Percentiles rank a stretch among this genome's conserved stretches.
Evolutionary conservation across 2,329 filamentous ascomycete genomes (phyloP).

Genomic region (Alternaria gansuensis): DNA sequence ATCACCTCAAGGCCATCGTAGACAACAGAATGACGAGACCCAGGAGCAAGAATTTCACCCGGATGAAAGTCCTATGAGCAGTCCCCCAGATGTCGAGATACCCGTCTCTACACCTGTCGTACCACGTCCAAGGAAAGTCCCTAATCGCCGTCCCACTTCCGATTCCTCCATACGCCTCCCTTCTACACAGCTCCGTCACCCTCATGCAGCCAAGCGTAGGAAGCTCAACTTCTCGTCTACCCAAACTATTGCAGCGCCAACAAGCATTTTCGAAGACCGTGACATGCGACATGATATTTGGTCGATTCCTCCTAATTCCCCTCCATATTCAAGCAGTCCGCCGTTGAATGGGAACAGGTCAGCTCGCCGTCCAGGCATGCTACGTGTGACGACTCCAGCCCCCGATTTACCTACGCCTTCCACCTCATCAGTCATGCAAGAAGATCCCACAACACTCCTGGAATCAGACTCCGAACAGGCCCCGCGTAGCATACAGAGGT

Average conservation of each 20-base stretch:
- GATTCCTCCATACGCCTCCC: slow-evolving; percentile 16
- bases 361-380: slow-evolving; percentile 13
- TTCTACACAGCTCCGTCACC: slow-evolving; percentile 28
- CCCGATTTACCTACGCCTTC: slow-evolving; percentile 45
- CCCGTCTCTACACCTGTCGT: slow-evolving; percentile 36
- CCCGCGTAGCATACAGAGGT: slow-evolving; percentile 26
- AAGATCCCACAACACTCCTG: slow-evolving; percentile 20
- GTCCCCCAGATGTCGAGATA: slow-evolving; percentile 37
- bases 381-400: slow-evolving; percentile 15
- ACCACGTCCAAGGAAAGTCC: slow-evolving; percentile 17
- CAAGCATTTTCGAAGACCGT: slow-evolving; percentile 21
- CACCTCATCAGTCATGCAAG: slow-evolving; percentile 43
- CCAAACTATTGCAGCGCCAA: slow-evolving; percentile 19
- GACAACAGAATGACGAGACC: slow-evolving; percentile 33
- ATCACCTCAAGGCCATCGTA: slow-evolving; percentile 35
- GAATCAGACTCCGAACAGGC: slow-evolving; percentile 38
- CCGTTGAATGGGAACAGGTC: slow-evolving; percentile 18
- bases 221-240: slow-evolving; percentile 30
- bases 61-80: slow-evolving; percentile 31
- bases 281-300: slow-evolving; percentile 40
- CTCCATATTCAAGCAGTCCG: slow-evolving; percentile 51
- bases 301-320: slow-evolving; percentile 56
- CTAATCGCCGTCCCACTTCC: slow-evolving; percentile 14
- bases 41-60: slow-evolving; percentile 49
- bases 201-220: slow-evolving; percentile 33